phyloP scores from a whole-genome alignment of 352 stramenopile species.

The Globisporangium nodosum region DNA sequence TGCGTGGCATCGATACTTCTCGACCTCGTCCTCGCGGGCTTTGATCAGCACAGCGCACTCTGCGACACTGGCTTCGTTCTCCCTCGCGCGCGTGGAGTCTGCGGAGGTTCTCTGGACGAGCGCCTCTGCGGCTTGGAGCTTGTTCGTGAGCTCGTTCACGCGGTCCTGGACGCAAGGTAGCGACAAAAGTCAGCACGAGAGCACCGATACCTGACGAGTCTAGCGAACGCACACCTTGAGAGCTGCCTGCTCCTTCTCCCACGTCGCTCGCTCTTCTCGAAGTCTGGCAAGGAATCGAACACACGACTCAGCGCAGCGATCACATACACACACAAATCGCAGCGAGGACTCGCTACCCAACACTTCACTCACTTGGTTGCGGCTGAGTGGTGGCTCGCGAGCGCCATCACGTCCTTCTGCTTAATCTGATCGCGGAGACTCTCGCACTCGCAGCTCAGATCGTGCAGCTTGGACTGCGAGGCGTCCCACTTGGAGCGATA shows the following conservation, averaged over 20 bases:
- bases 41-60: conserved; percentile 30
- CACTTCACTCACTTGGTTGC: conserved; percentile 31
- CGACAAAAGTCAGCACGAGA: not conserved
- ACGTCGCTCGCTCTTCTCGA: conserved; percentile 45
- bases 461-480: conserved; percentile 48
- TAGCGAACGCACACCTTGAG: conserved; percentile 32
- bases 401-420: conserved; percentile 63
- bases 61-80: conserved; percentile 14
- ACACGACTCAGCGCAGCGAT: not conserved
- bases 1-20: conserved; percentile 37
- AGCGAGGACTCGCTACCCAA: not conserved
- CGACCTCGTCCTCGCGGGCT: conserved; percentile 35
- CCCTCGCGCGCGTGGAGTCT: conserved; percentile 11
- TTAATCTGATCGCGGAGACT: conserved; percentile 63
- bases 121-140: conserved; percentile 50
- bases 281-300: conserved; percentile 19
- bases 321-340: not conserved
- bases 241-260: conserved; percentile 37
- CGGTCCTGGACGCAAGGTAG: conserved; percentile 20
- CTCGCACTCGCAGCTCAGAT: conserved; percentile 47
- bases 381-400: conserved; percentile 52
- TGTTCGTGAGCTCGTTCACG: conserved; percentile 44
- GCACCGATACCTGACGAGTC: not conserved
- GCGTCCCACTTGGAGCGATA: conserved; percentile 48
- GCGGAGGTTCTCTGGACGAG: conserved; percentile 24